Percentiles rank a stretch among this genome's conserved stretches.
These are phyloP conservation scores for Blastobotrys parvus DNA, from an alignment of 805 yeast species.

Conservation along the genomic window DNA sequence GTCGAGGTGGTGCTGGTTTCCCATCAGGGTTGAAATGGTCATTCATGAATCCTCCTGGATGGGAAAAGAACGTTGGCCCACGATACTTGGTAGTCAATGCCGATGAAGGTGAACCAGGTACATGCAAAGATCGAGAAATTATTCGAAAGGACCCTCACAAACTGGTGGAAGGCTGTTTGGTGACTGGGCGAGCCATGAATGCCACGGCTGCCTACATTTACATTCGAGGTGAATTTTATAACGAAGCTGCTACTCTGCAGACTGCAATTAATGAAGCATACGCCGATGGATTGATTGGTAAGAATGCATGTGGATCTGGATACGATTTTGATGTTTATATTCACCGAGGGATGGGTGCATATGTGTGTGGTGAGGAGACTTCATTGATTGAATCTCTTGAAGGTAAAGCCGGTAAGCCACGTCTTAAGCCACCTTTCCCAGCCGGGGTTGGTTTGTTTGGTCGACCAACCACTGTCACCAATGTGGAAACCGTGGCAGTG, in stretches of 20 bases:
- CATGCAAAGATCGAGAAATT: slow-evolving; percentile 88
- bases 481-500: slow-evolving; percentile 86
- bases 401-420: slow-evolving; percentile 91
- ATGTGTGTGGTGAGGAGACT: slow-evolving; percentile 89
- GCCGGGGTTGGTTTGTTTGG: slow-evolving; percentile 91
- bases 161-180: slow-evolving; percentile 82
- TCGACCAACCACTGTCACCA: slow-evolving; percentile 84
- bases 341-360: slow-evolving; percentile 92
- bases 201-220: slow-evolving; percentile 89
- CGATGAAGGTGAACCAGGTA: slow-evolving; percentile 93
- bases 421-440: slow-evolving; percentile 91
- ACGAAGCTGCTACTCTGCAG: slow-evolving; percentile 68
- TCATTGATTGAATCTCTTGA: slow-evolving; percentile 81
- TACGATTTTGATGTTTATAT: slow-evolving; percentile 74
- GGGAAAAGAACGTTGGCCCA: slow-evolving; percentile 89
- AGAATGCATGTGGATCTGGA: slow-evolving; percentile 82
- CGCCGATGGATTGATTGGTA: slow-evolving; percentile 69
- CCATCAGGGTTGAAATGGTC: slow-evolving; percentile 90
- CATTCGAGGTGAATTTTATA: slow-evolving; percentile 84
- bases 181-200: slow-evolving; percentile 88
- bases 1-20: slow-evolving; percentile 93
- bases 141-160: slow-evolving; percentile 88
- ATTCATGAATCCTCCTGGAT: slow-evolving; percentile 91
- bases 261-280: slow-evolving; percentile 83
- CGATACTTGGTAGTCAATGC: slow-evolving; percentile 85